Percentiles rank a stretch among this genome's conserved stretches.
phyloP scores from a whole-genome alignment of 2,329 filamentous ascomycete species.

The Colletotrichum sp. region DNA sequence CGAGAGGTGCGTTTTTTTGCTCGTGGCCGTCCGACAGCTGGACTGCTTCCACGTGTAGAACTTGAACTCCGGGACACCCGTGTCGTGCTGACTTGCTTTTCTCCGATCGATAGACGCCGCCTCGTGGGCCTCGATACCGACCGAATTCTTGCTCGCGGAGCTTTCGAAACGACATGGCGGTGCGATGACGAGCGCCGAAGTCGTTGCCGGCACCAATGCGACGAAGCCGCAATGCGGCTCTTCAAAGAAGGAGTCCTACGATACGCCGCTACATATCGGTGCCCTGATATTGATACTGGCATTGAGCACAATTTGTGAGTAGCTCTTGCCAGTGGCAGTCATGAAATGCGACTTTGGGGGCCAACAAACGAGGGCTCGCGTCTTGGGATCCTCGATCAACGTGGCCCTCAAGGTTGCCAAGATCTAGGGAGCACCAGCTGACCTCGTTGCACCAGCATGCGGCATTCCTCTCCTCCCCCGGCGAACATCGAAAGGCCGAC shows the following conservation, averaged over 20 bases:
- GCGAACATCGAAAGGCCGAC: constrained; percentile 59
- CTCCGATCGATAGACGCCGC: constrained; percentile 29
- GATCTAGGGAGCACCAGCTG: not conserved
- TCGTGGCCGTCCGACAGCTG: not conserved
- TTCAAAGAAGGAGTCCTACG: constrained; percentile 60
- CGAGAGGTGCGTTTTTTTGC: constrained; percentile 2
- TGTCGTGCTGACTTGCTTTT: not conserved
- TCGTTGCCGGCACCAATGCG: constrained; percentile 30
- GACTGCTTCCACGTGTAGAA: not conserved
- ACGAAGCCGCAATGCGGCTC: constrained; percentile 58
- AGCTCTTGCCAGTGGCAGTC: not conserved
- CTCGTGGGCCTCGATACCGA: constrained; percentile 56
- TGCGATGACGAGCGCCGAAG: constrained; percentile 4
- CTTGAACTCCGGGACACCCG: not conserved
- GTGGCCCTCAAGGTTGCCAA: not conserved
- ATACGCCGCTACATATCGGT: constrained; percentile 70
- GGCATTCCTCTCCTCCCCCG: constrained; percentile 70
- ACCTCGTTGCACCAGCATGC: constrained; percentile 51
- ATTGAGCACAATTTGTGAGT: constrained; percentile 62
- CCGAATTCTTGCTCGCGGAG: constrained; percentile 56
- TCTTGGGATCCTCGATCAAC: not conserved
- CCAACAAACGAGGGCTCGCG: not conserved
- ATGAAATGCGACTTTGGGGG: not conserved
- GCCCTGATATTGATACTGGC: constrained; percentile 70
- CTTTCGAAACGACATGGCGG: constrained; percentile 50